These are phyloP conservation scores for Luzula sylvatica DNA, from an alignment of 176 grass and related monocot species.

Conservation along the genomic window DNA sequence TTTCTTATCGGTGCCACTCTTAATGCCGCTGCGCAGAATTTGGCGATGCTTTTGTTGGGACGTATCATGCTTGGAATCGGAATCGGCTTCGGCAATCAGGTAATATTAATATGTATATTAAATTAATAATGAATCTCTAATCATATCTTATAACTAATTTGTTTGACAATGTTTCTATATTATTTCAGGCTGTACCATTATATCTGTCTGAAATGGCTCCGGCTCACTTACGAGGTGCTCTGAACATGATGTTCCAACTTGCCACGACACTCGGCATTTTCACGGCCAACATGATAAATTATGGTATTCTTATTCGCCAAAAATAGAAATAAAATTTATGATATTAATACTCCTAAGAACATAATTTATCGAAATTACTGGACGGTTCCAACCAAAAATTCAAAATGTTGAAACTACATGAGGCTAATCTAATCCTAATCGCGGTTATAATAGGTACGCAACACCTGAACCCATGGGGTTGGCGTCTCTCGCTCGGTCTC, in stretches of 20 bases:
- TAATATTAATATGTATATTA: too few species aligned
- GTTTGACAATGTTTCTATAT: too few species aligned
- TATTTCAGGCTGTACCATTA: constrained; percentile 35
- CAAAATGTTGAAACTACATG: too few species aligned
- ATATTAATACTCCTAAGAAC: too few species aligned
- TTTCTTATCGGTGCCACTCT: constrained; percentile 49
- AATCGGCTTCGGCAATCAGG: constrained; percentile 65
- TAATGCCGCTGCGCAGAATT: constrained; percentile 37
- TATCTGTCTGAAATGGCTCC: constrained; percentile 55
- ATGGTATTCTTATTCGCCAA: too few species aligned
- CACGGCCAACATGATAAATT: constrained; percentile 38
- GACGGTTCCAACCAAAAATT: too few species aligned
- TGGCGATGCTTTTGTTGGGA: constrained; percentile 54
- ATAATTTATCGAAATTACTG: constrained; percentile 1
- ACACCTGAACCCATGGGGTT: constrained; percentile 55
- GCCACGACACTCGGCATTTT: constrained; percentile 46
- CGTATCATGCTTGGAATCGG: constrained; percentile 53
- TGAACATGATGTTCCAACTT: constrained; percentile 45
- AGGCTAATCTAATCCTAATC: too few species aligned
- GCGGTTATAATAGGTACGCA: too few species aligned
- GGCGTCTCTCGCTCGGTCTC: constrained; percentile 31
- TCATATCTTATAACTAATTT: too few species aligned
- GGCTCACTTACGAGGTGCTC: constrained; percentile 25
- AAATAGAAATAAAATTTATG: too few species aligned
- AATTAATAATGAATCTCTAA: too few species aligned